A percentile compares a stretch with the other conserved stretches of the same genome.
Conservation (phyloP, 108 stramenopile species). For the Cyclotella kingstonii region DNA sequence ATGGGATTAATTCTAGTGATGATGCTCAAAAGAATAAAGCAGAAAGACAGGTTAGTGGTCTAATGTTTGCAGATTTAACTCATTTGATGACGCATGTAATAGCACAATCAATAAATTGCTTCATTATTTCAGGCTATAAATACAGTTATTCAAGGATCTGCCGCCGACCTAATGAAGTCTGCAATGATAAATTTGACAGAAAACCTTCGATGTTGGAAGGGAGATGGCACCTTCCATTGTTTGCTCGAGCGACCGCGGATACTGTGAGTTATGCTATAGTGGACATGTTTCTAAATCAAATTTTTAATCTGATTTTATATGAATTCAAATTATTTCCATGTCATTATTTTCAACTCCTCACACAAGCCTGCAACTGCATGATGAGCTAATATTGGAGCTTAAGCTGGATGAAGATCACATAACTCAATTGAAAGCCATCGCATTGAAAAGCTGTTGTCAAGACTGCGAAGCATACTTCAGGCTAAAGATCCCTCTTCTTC, state of each 20-base stretch:
- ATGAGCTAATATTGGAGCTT: constrained; percentile 54
- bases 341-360: background rate
- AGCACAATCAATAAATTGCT: background rate
- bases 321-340: too few relatives aligned
- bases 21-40: constrained; percentile 38
- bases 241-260: constrained; percentile 17
- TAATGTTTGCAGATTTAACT: too few relatives aligned
- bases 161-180: constrained; percentile 60
- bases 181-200: constrained; percentile 53
- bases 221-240: background rate
- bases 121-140: constrained; percentile 44
- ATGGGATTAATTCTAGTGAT: constrained; percentile 49
- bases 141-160: constrained; percentile 63
- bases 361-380: constrained; percentile 55
- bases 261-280: constrained; percentile 17
- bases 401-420: constrained; percentile 28
- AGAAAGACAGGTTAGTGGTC: constrained; percentile 52
- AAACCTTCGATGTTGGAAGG: constrained; percentile 33
- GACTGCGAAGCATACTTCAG: constrained; percentile 39
- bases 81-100: too few relatives aligned
- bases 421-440: constrained; percentile 22
- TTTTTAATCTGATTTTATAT: background rate
- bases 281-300: background rate
- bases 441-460: constrained; percentile 32
- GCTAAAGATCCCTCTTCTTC: constrained; percentile 25